phyloP scores from a whole-genome alignment of 2,329 filamentous ascomycete genomes.

The Stemphylium beticola region DNA sequence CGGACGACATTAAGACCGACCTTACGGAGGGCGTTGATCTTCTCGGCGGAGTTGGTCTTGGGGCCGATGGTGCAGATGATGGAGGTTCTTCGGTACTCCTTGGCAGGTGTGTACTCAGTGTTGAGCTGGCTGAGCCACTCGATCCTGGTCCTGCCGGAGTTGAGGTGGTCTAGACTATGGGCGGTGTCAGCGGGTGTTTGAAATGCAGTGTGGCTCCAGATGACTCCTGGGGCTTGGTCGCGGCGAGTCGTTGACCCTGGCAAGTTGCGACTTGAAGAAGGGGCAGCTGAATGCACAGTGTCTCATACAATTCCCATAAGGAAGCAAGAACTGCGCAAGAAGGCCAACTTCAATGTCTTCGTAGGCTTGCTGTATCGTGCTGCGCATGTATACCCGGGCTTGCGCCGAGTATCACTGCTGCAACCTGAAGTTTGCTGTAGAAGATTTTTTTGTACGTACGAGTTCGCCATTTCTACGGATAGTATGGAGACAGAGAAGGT shows the following conservation, averaged over 20 bases:
- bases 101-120: slow-evolving; percentile 84
- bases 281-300: neutral
- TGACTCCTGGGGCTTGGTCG: neutral
- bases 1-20: slow-evolving; percentile 96
- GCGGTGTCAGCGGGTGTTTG: slow-evolving; percentile 15
- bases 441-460: slow-evolving; percentile 57
- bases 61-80: slow-evolving; percentile 99
- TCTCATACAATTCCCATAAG: neutral
- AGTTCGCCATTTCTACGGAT: slow-evolving; percentile 64
- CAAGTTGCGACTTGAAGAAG: neutral
- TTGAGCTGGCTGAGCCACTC: slow-evolving; percentile 80
- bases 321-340: neutral
- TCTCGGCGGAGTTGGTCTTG: slow-evolving; percentile 98
- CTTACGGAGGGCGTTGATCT: slow-evolving; percentile 90
- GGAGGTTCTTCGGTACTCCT: slow-evolving; percentile 93
- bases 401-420: neutral
- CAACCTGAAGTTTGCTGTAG: neutral
- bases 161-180: slow-evolving; percentile 71
- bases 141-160: slow-evolving; percentile 71
- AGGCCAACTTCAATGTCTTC: neutral
- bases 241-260: neutral
- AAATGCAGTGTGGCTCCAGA: neutral
- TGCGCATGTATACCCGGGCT: neutral
- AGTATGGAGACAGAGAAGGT: slow-evolving; percentile 14
- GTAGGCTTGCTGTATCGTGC: neutral